Evolutionary conservation across 2,329 filamentous ascomycete species (phyloP).

Genomic region (Alternaria tenuissima): DNA sequence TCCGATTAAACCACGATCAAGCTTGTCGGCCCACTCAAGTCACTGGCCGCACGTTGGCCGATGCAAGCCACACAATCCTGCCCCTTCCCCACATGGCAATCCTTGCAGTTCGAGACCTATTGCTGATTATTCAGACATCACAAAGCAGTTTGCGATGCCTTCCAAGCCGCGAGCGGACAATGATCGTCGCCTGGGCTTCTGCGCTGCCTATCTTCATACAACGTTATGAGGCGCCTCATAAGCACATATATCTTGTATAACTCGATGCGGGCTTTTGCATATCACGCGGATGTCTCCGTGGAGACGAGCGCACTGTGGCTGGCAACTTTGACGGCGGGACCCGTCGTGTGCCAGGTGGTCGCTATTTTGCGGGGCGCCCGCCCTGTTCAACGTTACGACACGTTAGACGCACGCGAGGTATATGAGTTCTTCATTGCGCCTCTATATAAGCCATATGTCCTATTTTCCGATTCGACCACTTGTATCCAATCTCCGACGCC

Average conservation of each 20-base stretch:
- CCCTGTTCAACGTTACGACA: neutral
- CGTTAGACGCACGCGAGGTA: conserved; percentile 17
- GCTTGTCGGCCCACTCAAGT: conserved; percentile 2
- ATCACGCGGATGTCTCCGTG: conserved; percentile 1
- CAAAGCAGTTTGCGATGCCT: conserved; percentile 32
- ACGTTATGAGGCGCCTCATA: neutral
- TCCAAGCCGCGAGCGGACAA: neutral
- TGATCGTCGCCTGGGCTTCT: neutral
- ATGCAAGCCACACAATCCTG: conserved; percentile 12
- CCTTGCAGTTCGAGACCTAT: conserved; percentile 22
- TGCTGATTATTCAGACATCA: conserved; percentile 45
- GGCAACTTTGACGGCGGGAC: conserved; percentile 1
- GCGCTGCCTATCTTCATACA: conserved; percentile 3
- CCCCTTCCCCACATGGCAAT: conserved; percentile 34
- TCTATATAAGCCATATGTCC: conserved; percentile 4
- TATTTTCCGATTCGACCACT: conserved; percentile 22
- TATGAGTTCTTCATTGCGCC: conserved; percentile 16
- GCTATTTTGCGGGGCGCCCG: conserved; percentile 18
- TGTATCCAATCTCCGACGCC: conserved; percentile 19
- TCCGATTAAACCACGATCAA: conserved; percentile 18
- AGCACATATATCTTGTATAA: conserved; percentile 1
- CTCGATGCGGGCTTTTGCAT: conserved; percentile 1
- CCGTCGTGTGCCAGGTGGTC: neutral
- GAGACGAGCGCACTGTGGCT: neutral
- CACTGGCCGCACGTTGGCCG: conserved; percentile 22